Percentiles rank a stretch among this genome's conserved stretches.
Conservation (phyloP, 2,329 filamentous ascomycete species). For the Fusarium subtropicale region DNA sequence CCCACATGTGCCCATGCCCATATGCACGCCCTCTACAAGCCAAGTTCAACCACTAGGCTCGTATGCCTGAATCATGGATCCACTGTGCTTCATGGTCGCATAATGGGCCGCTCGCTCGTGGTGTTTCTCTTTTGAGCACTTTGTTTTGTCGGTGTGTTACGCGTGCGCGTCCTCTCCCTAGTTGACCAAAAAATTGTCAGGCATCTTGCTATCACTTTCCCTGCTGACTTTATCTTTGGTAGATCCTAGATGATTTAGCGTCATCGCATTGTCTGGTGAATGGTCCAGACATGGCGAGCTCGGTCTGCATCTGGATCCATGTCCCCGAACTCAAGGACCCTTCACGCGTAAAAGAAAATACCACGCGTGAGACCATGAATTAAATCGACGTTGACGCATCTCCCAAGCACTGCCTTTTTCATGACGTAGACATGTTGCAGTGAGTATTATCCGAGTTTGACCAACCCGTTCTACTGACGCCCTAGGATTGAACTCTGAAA, state of each 20-base stretch:
- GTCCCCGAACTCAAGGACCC: constrained; percentile 33
- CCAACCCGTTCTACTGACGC: neutral
- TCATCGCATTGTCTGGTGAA: constrained; percentile 36
- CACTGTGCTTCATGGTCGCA: constrained; percentile 54
- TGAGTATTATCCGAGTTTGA: neutral
- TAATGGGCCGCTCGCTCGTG: constrained; percentile 51
- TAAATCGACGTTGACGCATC: neutral
- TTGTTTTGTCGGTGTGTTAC: constrained; percentile 54
- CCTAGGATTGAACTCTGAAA: neutral
- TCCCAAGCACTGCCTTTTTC: neutral
- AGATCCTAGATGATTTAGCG: constrained; percentile 40
- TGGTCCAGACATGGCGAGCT: constrained; percentile 41
- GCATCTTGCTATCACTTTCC: constrained; percentile 30
- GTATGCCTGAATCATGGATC: constrained; percentile 47
- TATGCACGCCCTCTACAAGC: constrained; percentile 36
- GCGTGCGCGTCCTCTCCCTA: constrained; percentile 47
- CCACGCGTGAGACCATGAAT: constrained; percentile 7
- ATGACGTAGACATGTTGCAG: neutral
- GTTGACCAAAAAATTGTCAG: constrained; percentile 30
- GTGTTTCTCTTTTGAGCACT: constrained; percentile 44
- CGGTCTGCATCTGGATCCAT: constrained; percentile 43
- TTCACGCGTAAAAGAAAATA: constrained; percentile 27
- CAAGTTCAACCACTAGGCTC: constrained; percentile 44
- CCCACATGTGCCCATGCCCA: constrained; percentile 37
- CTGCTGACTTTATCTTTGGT: constrained; percentile 41